Conservation (phyloP, 345 rosid species). For the Eucalyptus curtisii region DNA sequence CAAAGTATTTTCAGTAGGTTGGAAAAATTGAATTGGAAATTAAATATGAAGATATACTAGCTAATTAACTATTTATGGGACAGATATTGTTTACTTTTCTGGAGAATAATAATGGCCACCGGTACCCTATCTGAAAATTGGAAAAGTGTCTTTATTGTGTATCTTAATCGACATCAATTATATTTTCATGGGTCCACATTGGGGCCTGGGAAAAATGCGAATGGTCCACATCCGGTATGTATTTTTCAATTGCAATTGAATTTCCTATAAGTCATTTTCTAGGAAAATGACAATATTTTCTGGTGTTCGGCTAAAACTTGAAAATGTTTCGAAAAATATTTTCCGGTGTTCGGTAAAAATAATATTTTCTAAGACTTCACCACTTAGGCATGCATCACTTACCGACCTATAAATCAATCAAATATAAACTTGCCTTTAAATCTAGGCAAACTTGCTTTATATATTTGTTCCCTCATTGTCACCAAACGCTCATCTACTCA, state of each 20-base stretch:
- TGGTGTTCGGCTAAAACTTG: no score
- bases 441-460: no score
- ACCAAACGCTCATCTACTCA: no score
- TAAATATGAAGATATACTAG: neutral
- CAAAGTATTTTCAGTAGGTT: slow-evolving; percentile 18
- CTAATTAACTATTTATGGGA: neutral
- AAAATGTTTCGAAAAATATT: no score
- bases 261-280: no score
- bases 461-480: no score
- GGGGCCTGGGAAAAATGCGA: neutral
- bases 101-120: neutral
- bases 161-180: neutral
- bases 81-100: neutral
- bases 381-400: no score
- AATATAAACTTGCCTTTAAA: no score
- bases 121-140: neutral
- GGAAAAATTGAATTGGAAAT: slow-evolving; percentile 26
- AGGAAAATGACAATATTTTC: no score
- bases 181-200: neutral
- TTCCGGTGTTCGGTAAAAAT: no score
- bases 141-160: neutral
- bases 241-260: neutral
- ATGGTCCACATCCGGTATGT: neutral
- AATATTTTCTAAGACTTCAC: no score
- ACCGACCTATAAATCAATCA: no score